Conservation (phyloP, 306 rosid species). For the Prunus fruticosa region DNA sequence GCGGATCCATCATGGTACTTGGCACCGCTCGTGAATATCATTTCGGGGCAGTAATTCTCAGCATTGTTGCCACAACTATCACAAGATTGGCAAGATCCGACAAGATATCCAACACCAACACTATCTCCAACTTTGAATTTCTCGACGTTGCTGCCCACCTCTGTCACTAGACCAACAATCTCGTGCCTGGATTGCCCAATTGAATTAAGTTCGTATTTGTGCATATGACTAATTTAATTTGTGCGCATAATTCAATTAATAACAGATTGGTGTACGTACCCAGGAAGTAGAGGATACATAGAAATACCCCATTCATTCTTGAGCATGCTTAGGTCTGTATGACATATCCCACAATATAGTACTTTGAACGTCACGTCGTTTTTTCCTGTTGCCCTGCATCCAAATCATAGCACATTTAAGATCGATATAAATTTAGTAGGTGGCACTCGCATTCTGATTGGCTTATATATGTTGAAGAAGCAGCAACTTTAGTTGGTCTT, state of each 20-base stretch:
- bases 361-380: conserved; percentile 19
- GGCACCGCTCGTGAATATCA: neutral
- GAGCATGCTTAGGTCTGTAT: conserved; percentile 26
- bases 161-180: conserved; percentile 5
- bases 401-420: neutral
- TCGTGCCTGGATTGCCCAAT: neutral
- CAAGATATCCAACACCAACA: conserved; percentile 3
- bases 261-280: neutral
- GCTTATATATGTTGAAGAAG: too few relatives aligned
- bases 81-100: neutral
- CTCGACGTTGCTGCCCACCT: neutral
- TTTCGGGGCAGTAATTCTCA: neutral
- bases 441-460: too few relatives aligned
- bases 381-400: conserved; percentile 24
- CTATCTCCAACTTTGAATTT: conserved; percentile 12
- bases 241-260: too few relatives aligned
- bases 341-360: conserved; percentile 32
- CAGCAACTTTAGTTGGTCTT: too few relatives aligned
- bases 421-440: too few relatives aligned
- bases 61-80: neutral
- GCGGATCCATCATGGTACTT: neutral
- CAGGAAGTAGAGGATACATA: conserved; percentile 3
- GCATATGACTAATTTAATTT: neutral
- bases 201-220: neutral
- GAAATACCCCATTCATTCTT: conserved; percentile 18